Percentiles rank a stretch among this genome's conserved stretches.
Evolutionary conservation across 1,139 yeast genomes (phyloP).

Genomic region (Debaryomyces psychrophilus): DNA sequence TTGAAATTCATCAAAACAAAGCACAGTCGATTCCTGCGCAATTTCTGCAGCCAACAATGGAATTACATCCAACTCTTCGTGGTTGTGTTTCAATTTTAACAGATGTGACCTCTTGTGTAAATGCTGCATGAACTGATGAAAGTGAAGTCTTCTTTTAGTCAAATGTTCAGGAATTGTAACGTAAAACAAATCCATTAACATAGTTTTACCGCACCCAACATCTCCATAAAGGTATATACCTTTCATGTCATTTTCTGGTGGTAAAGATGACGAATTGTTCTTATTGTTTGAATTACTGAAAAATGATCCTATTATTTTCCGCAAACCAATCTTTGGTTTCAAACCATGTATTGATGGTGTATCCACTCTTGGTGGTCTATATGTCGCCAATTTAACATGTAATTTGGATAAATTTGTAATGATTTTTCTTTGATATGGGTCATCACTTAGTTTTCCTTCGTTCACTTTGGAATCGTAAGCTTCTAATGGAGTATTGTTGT

Average conservation of each 20-base stretch:
- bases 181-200: conserved; percentile 95
- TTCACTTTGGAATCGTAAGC: conserved; percentile 63
- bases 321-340: conserved; percentile 51
- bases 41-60: conserved; percentile 85
- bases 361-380: conserved; percentile 58
- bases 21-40: conserved; percentile 70
- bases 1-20: conserved; percentile 95
- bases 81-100: conserved; percentile 59
- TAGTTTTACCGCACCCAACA: conserved; percentile 97
- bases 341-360: conserved; percentile 52
- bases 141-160: conserved; percentile 80
- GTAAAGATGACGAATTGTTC: conserved; percentile 2
- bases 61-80: conserved; percentile 74
- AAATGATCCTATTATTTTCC: conserved; percentile 39
- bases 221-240: conserved; percentile 96
- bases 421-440: conserved; percentile 68
- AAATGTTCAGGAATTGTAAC: conserved; percentile 76
- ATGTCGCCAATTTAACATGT: conserved; percentile 49
- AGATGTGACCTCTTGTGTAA: conserved; percentile 86
- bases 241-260: conserved; percentile 43
- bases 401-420: conserved; percentile 56
- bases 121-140: conserved; percentile 96
- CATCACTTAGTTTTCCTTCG: conserved; percentile 58
- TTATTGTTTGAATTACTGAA: conserved; percentile 25
- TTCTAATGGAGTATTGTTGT: conserved; percentile 50